Conservation (phyloP, 768 basidiomycete species). For the Amanita polypyramis region DNA sequence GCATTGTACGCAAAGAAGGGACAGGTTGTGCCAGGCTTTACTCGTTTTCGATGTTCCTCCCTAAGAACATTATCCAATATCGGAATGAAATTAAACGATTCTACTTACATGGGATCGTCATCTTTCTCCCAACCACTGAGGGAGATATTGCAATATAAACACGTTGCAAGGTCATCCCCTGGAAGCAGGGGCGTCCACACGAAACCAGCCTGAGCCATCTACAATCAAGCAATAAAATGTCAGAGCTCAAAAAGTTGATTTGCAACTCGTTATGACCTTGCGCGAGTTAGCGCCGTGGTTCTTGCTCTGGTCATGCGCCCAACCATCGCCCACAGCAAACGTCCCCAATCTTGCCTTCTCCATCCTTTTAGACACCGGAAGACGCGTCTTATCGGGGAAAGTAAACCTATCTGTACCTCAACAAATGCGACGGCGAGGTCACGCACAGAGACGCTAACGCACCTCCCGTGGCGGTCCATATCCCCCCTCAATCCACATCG, state of each 20-base stretch:
- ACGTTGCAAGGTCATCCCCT: conserved; percentile 75
- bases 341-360: conserved; percentile 65
- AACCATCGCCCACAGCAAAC: conserved; percentile 41
- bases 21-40: conserved; percentile 33
- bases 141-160: conserved; percentile 73
- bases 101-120: conserved; percentile 76
- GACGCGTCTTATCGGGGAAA: conserved; percentile 45
- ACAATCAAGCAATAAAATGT: background rate
- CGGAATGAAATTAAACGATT: background rate
- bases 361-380: conserved; percentile 60
- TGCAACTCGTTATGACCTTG: conserved; percentile 33
- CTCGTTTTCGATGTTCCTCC: conserved; percentile 67
- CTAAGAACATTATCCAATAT: conserved; percentile 27
- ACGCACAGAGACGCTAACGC: conserved; percentile 13
- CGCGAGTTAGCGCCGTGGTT: conserved; percentile 63
- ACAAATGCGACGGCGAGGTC: background rate
- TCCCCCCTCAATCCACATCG: conserved; percentile 61
- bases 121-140: conserved; percentile 81
- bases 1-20: conserved; percentile 27
- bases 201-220: conserved; percentile 92
- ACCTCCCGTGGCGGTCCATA: conserved; percentile 48
- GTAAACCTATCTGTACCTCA: conserved; percentile 33
- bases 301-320: conserved; percentile 57
- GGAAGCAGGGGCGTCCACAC: conserved; percentile 58
- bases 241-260: background rate